Evolutionary conservation across 345 rosid species (phyloP), one percentile per base, ranked within the genome.

Genomic region (Sonneratia alba): DNA sequence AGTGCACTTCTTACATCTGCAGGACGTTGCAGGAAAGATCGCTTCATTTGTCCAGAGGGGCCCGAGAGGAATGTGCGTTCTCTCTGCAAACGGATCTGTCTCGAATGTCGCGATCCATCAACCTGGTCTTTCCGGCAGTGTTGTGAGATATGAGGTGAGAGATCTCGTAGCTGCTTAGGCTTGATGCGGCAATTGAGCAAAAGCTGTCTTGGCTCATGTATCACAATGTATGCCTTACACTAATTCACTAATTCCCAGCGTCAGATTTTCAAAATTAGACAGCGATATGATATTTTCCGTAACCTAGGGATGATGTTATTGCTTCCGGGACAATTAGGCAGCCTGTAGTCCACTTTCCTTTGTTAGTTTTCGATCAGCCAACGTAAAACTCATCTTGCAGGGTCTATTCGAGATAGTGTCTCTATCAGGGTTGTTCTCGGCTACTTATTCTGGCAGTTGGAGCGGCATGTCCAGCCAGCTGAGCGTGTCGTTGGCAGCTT

Each of bases 1-100:
- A 22, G 18, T 38, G 43, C 14, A 3, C 42, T 67, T 67, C 6
- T 13, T n/a, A 57, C n/a, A 21, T 48, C 72, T 66, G 74, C 88
- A 91, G 98, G 98, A 93, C 71, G 85, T 91, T 22, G 84, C 87
- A 3, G 79, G 61, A 34, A 87, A 77, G 71, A 83, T 93, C 34
- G 42, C 82, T 59, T 78, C 85, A 14, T 81, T 88, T 70, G 70
- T 89, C 53, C 84, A 82, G 19, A 85, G 79, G 70, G 87, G 92
- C 62, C 72, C 83, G 36, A 83, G 91, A 64, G 93, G 83, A 49
- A 67, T 91, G 67, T 88, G 83, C 48, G 63, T 93, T 63, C 81
- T 93, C 48, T 85, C 93, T 66, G 98, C 89, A 34, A 87, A 71
- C 74, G 97, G 98, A 66, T 75, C 77, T 37, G 89, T 93, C 75